Base-by-base conservation (phyloP, 2,329 filamentous ascomycete genomes). In the Colletotrichum cordylinicola region DNA sequence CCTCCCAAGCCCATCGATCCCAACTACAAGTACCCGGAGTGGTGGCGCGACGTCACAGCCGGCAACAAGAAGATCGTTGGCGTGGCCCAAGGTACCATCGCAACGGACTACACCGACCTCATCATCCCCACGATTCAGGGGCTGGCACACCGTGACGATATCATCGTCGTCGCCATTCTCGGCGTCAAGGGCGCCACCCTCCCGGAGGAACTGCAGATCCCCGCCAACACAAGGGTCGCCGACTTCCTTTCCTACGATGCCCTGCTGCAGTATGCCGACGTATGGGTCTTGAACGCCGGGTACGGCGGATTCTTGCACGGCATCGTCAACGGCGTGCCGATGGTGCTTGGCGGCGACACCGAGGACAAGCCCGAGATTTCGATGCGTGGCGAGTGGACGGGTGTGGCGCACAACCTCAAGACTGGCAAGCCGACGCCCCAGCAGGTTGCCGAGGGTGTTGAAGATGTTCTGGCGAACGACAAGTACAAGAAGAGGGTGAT, bases 211-310 rank as follows among this genome's bases (percentile, higher is more conserved):
- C 78, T 83, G 8, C 33, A 78, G 5, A 77, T 88, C 2, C 86
- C 88, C 0, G 56, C 77, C 5, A 90, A 90, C 77, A 82, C 84
- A 1, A 82, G 84, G 18, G 83, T 88, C 8, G 80, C 86, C 29
- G 87, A 90, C 79, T 90, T 87, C 78, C 79, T 90, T 2, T 83
- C 88, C 3, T 90, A 89, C 78, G 87, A 90, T 72, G 80, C 83
- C 0, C 73, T 90, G 2, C 82, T 90, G 4, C 84, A 84, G 4
- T 72, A 88, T 78, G 82, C 83, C 39, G 87, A 85, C 52, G 83
- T 88, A 0, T 88, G 89, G 56, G 82, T 90, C 16, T 83, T 84
- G 24, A 90, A 90, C 65, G 88, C 84, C 7, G 88, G 88, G 2
- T 90, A 88, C 70, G 87, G 88, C 7, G 87, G 86, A 1, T 84